Conservation (phyloP, 331 rosid genomes). For the Rosa hybrid region DNA sequence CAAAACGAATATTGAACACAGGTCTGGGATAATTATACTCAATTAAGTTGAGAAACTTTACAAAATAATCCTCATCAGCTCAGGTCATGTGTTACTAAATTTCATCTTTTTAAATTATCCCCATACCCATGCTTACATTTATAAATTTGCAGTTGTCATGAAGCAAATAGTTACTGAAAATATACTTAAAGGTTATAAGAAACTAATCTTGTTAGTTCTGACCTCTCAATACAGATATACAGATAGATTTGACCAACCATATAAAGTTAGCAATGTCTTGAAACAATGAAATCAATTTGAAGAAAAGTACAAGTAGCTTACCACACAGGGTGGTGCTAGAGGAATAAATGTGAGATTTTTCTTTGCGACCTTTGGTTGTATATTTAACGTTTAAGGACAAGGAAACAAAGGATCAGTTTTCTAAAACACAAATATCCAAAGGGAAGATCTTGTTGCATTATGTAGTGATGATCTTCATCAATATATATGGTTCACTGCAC, state of each 20-base stretch:
- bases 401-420: constrained; percentile 31
- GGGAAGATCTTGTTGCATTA: neutral
- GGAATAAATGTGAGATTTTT: constrained; percentile 89
- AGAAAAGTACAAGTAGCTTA: constrained; percentile 36
- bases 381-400: constrained; percentile 61
- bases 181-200: too few relatives aligned
- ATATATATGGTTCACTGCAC: neutral
- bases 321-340: constrained; percentile 98
- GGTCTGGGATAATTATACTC: too few relatives aligned
- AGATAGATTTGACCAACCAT: neutral
- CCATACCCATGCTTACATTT: too few relatives aligned
- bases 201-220: neutral
- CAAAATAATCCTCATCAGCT: too few relatives aligned
- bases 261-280: neutral
- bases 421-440: constrained; percentile 2
- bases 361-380: constrained; percentile 63
- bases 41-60: too few relatives aligned
- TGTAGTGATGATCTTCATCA: neutral
- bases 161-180: too few relatives aligned
- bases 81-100: too few relatives aligned
- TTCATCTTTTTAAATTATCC: too few relatives aligned
- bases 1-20: too few relatives aligned
- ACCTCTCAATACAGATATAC: neutral
- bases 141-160: too few relatives aligned
- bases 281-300: constrained; percentile 8